Percentiles rank a stretch among this genome's conserved stretches.
Evolutionary conservation across 1,284 basidiomycete species (phyloP).

Genomic region (Moniliella sp.): DNA sequence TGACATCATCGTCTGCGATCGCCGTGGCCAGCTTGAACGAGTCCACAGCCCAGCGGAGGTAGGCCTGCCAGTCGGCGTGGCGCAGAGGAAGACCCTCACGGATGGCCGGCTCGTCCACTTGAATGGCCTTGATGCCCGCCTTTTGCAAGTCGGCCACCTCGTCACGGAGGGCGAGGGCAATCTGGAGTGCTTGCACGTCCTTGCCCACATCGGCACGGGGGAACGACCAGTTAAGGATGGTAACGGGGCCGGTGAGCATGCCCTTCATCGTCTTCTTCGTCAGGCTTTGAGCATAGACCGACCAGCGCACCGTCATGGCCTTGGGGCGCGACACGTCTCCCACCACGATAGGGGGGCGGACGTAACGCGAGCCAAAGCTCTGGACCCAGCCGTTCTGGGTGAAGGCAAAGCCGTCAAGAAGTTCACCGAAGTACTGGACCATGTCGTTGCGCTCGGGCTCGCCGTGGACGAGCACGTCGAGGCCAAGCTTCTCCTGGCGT

Average conservation of each 20-base stretch:
- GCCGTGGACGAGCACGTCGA: conserved; percentile 94
- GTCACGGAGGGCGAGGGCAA: conserved; percentile 90
- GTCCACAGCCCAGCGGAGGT: conserved; percentile 34
- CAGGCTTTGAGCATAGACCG: conserved; percentile 81
- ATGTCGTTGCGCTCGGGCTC: conserved; percentile 98
- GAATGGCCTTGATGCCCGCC: conserved; percentile 86
- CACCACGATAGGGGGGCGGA: conserved; percentile 94
- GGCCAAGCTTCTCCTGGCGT: conserved; percentile 86
- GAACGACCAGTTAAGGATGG: conserved; percentile 99
- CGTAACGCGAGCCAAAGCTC: conserved; percentile 71
- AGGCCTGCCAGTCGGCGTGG: conserved; percentile 25
- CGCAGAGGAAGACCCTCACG: conserved; percentile 55
- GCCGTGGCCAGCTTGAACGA: conserved; percentile 30
- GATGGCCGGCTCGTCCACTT: conserved; percentile 97
- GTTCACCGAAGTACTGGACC: conserved; percentile 98
- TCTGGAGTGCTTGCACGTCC: conserved; percentile 89
- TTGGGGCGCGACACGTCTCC: conserved; percentile 82
- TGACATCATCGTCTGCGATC: conserved; percentile 25
- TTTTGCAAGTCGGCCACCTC: conserved; percentile 94
- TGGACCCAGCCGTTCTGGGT: conserved; percentile 99
- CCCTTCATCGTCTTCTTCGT: conserved; percentile 95
- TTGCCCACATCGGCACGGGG: conserved; percentile 90
- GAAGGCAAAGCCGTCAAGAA: conserved; percentile 82
- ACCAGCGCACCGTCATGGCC: conserved; percentile 94
- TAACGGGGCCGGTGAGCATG: conserved; percentile 59